Evolutionary conservation across 169 alveolate species (phyloP).

Genomic region (Blepharisma undulans): DNA sequence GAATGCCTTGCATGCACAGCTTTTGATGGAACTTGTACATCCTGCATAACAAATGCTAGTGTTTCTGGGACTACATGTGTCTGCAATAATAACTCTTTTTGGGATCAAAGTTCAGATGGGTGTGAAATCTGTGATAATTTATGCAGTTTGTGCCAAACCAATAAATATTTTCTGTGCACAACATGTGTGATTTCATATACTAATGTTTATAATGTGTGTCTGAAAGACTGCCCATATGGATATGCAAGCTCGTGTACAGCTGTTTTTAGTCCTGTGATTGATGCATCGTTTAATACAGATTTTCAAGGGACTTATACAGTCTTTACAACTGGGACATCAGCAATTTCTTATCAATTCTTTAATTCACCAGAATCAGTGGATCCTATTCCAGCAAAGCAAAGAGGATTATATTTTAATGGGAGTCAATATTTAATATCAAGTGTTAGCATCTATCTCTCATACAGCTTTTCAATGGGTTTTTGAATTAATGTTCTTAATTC

Average conservation of each 20-base stretch:
- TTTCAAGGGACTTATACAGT: background rate
- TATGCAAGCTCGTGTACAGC: too few relatives aligned
- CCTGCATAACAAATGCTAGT: background rate
- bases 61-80: background rate
- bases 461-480: background rate
- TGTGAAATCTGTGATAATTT: too few relatives aligned
- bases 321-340: background rate
- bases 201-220: background rate
- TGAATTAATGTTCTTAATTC: background rate
- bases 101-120: too few relatives aligned
- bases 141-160: background rate
- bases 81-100: too few relatives aligned
- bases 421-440: too few relatives aligned
- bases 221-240: conserved; percentile 6
- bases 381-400: conserved; percentile 6
- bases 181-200: background rate
- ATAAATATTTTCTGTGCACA: background rate
- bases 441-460: background rate
- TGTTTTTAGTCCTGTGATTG: background rate
- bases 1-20: background rate
- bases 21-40: background rate
- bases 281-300: background rate
- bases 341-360: background rate
- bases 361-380: background rate
- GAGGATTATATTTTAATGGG: conserved; percentile 24